Evolutionary conservation across 257 asterid genomes (phyloP), one percentile per base, ranked within the genome.

Genomic region (Penstemon eatonii): DNA sequence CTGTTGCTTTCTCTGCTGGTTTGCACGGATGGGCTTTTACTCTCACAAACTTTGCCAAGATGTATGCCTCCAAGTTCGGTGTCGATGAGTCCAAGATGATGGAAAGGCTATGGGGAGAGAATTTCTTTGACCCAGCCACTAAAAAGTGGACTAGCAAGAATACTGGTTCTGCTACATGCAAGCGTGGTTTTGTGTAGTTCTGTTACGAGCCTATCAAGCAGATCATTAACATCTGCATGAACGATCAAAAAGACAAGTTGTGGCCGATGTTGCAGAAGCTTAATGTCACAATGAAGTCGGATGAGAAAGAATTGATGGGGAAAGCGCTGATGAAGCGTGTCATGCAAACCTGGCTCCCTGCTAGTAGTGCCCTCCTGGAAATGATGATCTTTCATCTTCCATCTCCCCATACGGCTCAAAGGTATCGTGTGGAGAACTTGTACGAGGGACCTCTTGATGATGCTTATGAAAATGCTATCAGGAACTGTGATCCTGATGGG

Each of bases 1-100:
- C 73, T 15, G 73, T 69, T n/a, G 73, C 73, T n/a, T 58, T 69
- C 45, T 69, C 73, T 36, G 73, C 73, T 59, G 73, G 73, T 38
- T 49, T 69, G 41, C 73, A 69, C 38, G 73, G 73, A 4, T 69
- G 73, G 73, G 73, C 73, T 18, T 60, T 60, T 39, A 60, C 66
- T 42, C 13, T 60, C 9, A 60, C 66, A 7, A 60, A 60, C 36
- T 60, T 60, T 15, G 66, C 66, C 4, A 60, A 60, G 52, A 60
- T 60, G 66, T 60, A 60, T 60, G 66, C 66, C 11, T 60, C 66
- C 7, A 60, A 60, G 66, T 60, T 60, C 3, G 52, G 52, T 41
- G 52, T 60, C 42, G 66, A 60, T 19, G 66, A 60, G 66, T 42
- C 66, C 39, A 60, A 60, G 52, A 60, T 60, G 66, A 60, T 60